Evolutionary conservation across 352 stramenopile species (phyloP).

Genomic region (Pythium oligandrum): DNA sequence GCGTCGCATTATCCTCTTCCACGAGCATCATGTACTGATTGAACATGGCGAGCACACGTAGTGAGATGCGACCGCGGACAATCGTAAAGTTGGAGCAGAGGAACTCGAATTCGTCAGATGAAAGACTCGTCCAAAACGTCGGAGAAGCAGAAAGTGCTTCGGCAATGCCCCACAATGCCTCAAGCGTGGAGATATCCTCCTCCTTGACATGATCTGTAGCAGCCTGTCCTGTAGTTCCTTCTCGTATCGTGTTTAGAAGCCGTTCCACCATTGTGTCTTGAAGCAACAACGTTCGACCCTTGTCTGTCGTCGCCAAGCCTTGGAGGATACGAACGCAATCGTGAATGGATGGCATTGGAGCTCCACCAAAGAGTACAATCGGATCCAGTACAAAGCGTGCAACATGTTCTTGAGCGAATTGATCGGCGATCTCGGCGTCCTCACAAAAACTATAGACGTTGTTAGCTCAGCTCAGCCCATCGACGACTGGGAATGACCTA

Average conservation of each 20-base stretch:
- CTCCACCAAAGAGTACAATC: slow-evolving; percentile 16
- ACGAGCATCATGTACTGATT: slow-evolving; percentile 55
- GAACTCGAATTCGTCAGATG: slow-evolving; percentile 59
- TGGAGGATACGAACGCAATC: slow-evolving; percentile 54
- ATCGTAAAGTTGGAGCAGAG: slow-evolving; percentile 52
- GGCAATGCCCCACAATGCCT: slow-evolving; percentile 48
- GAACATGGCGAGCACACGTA: slow-evolving; percentile 43
- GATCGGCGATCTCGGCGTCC: slow-evolving; percentile 34
- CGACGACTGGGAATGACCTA: not conserved
- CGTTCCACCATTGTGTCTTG: slow-evolving; percentile 35
- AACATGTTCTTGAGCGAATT: slow-evolving; percentile 67
- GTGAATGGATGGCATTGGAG: slow-evolving; percentile 14
- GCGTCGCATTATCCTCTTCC: slow-evolving; percentile 30
- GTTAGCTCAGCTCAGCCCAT: not conserved
- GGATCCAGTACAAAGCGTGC: slow-evolving; percentile 53
- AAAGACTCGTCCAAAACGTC: slow-evolving; percentile 42
- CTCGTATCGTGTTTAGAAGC: slow-evolving; percentile 45
- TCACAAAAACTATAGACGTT: slow-evolving; percentile 50
- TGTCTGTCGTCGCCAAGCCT: slow-evolving; percentile 37
- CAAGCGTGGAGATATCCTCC: slow-evolving; percentile 19
- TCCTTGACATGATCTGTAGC: slow-evolving; percentile 16
- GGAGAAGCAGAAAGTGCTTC: slow-evolving; percentile 24
- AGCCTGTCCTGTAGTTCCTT: no score
- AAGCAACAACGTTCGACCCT: slow-evolving; percentile 25
- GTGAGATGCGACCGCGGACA: slow-evolving; percentile 25